These are phyloP conservation scores for Albizia julibrissin DNA, from an alignment of 306 rosid genomes.

Conservation along the genomic window DNA sequence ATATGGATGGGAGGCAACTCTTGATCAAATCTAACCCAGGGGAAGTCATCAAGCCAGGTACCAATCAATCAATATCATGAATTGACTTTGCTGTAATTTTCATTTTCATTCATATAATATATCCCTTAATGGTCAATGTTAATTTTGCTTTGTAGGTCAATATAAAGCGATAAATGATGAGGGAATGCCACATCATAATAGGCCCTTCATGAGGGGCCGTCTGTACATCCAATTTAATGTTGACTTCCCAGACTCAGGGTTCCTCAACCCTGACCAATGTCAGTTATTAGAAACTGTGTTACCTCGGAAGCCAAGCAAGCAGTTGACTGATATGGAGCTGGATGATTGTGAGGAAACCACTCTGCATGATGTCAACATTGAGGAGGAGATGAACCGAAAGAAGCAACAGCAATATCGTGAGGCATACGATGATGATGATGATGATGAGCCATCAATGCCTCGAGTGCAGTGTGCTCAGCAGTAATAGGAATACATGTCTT, in stretches of 20 bases:
- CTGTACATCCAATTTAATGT: slow-evolving; percentile 65
- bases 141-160: slow-evolving; percentile 47
- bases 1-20: slow-evolving; percentile 85
- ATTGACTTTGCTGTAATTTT: background rate
- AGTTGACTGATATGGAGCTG: slow-evolving; percentile 55
- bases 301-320: slow-evolving; percentile 45
- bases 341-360: slow-evolving; percentile 70
- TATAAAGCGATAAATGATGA: slow-evolving; percentile 68
- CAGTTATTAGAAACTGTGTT: slow-evolving; percentile 43
- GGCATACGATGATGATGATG: slow-evolving; percentile 64
- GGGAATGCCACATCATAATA: slow-evolving; percentile 69
- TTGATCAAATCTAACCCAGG: slow-evolving; percentile 84
- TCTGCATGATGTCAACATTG: slow-evolving; percentile 63
- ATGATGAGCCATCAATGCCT: slow-evolving; percentile 43
- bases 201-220: slow-evolving; percentile 69
- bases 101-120: background rate
- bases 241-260: slow-evolving; percentile 59
- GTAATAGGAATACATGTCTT: slow-evolving; percentile 34
- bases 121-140: background rate
- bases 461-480: slow-evolving; percentile 79
- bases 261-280: slow-evolving; percentile 53
- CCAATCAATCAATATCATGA: background rate
- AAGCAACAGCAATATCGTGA: slow-evolving; percentile 53
- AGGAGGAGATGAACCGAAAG: slow-evolving; percentile 64
- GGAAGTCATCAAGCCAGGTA: slow-evolving; percentile 85